Conservation (phyloP, 495 filamentous ascomycete genomes). For the Aspergillus indologenus region DNA sequence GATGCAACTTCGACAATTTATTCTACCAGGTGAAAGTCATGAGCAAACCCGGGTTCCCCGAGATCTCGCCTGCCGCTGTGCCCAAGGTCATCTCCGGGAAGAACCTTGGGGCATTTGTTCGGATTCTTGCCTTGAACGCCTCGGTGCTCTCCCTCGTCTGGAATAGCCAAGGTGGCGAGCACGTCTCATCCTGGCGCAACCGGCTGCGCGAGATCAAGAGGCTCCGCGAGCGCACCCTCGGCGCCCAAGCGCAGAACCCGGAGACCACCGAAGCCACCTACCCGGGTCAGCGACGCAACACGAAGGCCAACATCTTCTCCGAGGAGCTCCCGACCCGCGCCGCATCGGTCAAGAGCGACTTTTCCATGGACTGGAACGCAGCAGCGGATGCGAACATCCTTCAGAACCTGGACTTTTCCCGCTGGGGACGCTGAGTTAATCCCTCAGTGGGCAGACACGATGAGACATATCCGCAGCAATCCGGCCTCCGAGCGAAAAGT, state of each 20-base stretch:
- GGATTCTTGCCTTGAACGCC: conserved; percentile 88
- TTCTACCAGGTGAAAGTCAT: conserved; percentile 86
- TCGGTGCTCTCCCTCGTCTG: conserved; percentile 91
- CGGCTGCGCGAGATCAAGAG: conserved; percentile 80
- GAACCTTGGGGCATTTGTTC: conserved; percentile 79
- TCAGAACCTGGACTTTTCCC: conserved; percentile 44
- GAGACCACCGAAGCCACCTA: conserved; percentile 40
- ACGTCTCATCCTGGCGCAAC: conserved; percentile 85
- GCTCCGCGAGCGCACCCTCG: conserved; percentile 61
- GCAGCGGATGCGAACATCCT: conserved; percentile 40
- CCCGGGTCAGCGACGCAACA: conserved; percentile 44
- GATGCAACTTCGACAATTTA: conserved; percentile 40
- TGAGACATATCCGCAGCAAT: too few species aligned
- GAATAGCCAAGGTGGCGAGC: conserved; percentile 77
- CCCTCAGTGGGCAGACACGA: too few species aligned
- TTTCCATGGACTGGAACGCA: conserved; percentile 42
- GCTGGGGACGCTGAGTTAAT: conserved; percentile 36
- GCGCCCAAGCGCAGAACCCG: conserved; percentile 28
- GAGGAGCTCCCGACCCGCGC: conserved; percentile 37
- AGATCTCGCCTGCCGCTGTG: conserved; percentile 82
- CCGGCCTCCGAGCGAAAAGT: too few species aligned
- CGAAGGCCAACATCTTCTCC: conserved; percentile 44
- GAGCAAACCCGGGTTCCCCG: conserved; percentile 78
- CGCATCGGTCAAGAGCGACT: conserved; percentile 28
- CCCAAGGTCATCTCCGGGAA: conserved; percentile 81